A percentile compares a stretch with the other conserved stretches of the same genome.
Evolutionary conservation across 2,329 filamentous ascomycete species (phyloP).

Genomic region (Alternaria triticina): DNA sequence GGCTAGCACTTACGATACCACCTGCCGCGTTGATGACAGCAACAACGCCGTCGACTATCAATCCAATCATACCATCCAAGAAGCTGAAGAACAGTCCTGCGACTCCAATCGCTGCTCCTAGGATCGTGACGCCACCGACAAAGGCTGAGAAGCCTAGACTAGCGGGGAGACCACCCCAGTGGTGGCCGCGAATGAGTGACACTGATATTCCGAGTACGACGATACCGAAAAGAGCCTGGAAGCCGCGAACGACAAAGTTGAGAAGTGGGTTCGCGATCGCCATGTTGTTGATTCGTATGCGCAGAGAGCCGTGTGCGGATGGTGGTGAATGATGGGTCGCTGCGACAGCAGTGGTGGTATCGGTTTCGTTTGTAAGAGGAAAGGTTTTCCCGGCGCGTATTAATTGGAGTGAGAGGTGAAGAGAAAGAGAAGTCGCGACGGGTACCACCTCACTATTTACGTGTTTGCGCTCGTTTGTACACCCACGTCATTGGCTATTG

Average conservation of each 20-base stretch:
- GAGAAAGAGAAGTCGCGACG: neutral
- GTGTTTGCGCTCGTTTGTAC: neutral
- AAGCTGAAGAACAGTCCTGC: neutral
- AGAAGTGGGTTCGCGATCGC: neutral
- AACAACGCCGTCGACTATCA: neutral
- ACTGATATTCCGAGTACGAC: slow-evolving; percentile 2
- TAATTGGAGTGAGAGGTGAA: neutral
- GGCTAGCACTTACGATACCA: slow-evolving; percentile 2
- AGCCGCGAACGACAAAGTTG: slow-evolving; percentile 3
- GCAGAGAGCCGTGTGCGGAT: neutral
- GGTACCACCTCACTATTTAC: neutral
- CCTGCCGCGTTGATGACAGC: slow-evolving; percentile 3
- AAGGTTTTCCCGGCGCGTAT: neutral
- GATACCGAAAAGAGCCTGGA: slow-evolving; percentile 7
- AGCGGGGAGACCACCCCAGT: slow-evolving; percentile 4
- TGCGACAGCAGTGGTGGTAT: neutral
- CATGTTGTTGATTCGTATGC: neutral
- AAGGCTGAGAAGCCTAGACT: neutral
- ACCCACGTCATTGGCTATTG: neutral
- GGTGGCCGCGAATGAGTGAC: slow-evolving; percentile 4
- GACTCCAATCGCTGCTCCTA: slow-evolving; percentile 1
- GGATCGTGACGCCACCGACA: neutral
- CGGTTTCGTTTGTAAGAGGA: neutral
- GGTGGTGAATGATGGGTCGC: neutral
- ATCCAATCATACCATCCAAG: neutral